phyloP scores from a whole-genome alignment of 2,329 filamentous ascomycete species.

The Blumeria hordei region DNA sequence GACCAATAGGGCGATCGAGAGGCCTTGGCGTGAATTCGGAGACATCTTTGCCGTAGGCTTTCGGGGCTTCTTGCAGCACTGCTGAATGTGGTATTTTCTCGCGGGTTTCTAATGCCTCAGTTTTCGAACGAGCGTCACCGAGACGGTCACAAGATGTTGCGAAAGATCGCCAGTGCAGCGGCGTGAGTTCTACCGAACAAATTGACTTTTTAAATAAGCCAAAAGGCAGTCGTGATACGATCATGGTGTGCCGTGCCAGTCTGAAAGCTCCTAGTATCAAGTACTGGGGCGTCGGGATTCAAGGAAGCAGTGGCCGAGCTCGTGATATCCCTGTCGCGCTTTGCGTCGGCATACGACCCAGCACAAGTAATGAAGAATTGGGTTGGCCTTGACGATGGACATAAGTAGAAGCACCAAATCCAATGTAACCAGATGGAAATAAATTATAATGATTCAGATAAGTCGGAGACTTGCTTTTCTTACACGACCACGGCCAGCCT shows the following conservation, averaged over 20 bases:
- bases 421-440: too few species aligned
- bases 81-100: constrained; percentile 15
- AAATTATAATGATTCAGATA: too few species aligned
- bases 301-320: too few species aligned
- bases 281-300: neutral
- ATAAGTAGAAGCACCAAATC: too few species aligned
- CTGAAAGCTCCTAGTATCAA: neutral
- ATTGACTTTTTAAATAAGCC: constrained; percentile 4
- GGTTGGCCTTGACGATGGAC: too few species aligned
- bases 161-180: constrained; percentile 28
- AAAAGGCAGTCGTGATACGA: constrained; percentile 8
- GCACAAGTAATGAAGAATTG: too few species aligned
- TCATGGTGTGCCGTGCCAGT: constrained; percentile 5
- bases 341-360: too few species aligned
- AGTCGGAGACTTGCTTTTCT: too few species aligned
- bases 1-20: constrained; percentile 55
- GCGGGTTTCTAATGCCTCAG: neutral
- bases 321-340: too few species aligned
- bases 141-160: constrained; percentile 20
- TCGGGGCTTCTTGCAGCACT: constrained; percentile 30
- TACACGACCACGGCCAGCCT: too few species aligned
- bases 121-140: constrained; percentile 5
- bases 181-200: constrained; percentile 19
- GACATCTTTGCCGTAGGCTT: constrained; percentile 31
- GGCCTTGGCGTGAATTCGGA: constrained; percentile 32